A percentile compares a stretch with the other conserved stretches of the same genome.
These are phyloP conservation scores for Leptographium flavum DNA, from an alignment of 2,329 filamentous ascomycete genomes.

Conservation along the genomic window DNA sequence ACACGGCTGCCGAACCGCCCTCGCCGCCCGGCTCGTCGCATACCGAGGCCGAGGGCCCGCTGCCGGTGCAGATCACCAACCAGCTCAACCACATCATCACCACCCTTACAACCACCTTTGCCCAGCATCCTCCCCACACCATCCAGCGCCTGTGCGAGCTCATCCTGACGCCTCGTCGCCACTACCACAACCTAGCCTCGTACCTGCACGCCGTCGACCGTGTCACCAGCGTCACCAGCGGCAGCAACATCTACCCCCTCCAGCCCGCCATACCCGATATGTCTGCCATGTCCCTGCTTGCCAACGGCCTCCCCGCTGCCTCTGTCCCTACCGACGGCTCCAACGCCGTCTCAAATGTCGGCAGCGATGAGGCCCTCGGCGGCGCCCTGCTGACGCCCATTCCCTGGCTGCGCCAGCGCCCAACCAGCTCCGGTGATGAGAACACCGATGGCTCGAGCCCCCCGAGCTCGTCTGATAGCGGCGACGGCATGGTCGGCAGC, in stretches of 20 bases:
- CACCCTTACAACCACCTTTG: constrained; percentile 53
- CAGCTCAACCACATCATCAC: constrained; percentile 46
- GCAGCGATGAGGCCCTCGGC: constrained; percentile 77
- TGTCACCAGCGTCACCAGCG: constrained; percentile 78
- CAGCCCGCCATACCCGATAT: constrained; percentile 49
- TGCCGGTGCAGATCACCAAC: constrained; percentile 50
- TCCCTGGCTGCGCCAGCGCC: constrained; percentile 55
- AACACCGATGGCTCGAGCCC: constrained; percentile 9
- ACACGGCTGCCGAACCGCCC: constrained; percentile 25
- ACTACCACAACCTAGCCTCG: constrained; percentile 69
- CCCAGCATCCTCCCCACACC: constrained; percentile 70
- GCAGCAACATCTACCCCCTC: constrained; percentile 68
- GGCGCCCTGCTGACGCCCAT: constrained; percentile 89
- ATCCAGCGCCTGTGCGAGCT: constrained; percentile 86
- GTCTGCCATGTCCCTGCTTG: constrained; percentile 35
- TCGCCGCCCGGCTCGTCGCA: constrained; percentile 12
- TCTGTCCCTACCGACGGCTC: constrained; percentile 15
- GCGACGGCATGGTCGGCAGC: constrained; percentile 7
- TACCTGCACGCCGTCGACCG: constrained; percentile 87
- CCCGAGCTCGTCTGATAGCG: constrained; percentile 6
- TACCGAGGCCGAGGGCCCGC: not conserved
- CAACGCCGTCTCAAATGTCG: constrained; percentile 30
- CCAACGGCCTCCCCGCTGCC: constrained; percentile 35
- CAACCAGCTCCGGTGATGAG: constrained; percentile 11
- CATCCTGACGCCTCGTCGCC: constrained; percentile 56